Base-by-base conservation (phyloP, 495 filamentous ascomycete genomes). In the Bombardia bombarda region DNA sequence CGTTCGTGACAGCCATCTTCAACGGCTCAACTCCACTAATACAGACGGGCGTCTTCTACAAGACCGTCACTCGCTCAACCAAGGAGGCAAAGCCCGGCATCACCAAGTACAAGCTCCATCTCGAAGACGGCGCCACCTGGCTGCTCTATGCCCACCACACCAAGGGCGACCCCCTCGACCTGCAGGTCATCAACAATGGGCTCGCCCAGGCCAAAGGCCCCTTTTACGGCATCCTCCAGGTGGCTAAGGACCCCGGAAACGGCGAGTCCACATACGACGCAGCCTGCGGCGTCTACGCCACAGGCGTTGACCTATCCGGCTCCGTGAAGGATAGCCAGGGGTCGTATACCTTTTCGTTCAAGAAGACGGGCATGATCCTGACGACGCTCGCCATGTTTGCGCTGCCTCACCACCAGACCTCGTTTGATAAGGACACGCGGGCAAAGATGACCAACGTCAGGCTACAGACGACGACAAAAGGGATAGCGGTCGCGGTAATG, bases 391-490 rank as follows among this genome's bases (percentile, higher is more conserved):
- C 88, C 46, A 94, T 95, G 84, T 98, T 83, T 49, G 88, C 90
- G 30, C 65, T 98, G 44, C 85, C 90, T 18, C 92, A 98, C 61
- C 92, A 96, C 45, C 53, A 85, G 12, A 63, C 77, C 33, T 84
- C 86, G 2, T 92, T 96, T 45, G 78, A 85, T 49, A 40, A 46
- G 3, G 58, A 36, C 4, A 92, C 86, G 2, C 46, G 58, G 9
- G 65, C 57, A 4, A 72, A 64, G n/a, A 55, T 73, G 41, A 80
- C 83, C 18, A 58, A 62, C 7, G 57, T 90, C 12, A 70, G 74
- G 38, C 63, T 97, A 10, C 74, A 83, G 31, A 93, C 86, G 6
- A 88, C 87, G 0, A 95, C 87, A 3, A 98, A 96, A 60, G 92
- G 92, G 7, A 65, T 79, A 26, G 83, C 83, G 17, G 79, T 72